Evolutionary conservation across 1,284 basidiomycete genomes (phyloP), one percentile per base, ranked within the genome.

Genomic region (Fomitopsis schrenkii): DNA sequence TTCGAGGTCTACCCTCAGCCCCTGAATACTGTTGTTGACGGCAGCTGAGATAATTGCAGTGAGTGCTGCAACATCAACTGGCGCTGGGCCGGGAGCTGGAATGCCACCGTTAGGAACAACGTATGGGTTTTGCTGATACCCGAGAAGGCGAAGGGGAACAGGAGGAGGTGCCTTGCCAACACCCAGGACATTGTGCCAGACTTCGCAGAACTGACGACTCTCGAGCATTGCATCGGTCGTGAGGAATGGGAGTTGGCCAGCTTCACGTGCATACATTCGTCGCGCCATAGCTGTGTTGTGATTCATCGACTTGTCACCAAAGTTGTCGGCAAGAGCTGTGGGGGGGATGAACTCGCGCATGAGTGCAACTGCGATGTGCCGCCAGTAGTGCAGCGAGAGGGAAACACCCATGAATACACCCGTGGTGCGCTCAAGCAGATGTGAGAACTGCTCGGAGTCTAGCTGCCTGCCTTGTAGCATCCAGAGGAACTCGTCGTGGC

Each of bases 331-430:
- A 22, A 14, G 8, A 4, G 19, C 10, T 30, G 40, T 35, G 10
- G 55, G 41, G 8, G 55, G 40, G 55, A 57, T 45, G 55, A 57
- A 57, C 38, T 57, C 55, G 26, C 55, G 55, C 55, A 44, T 42
- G 19, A 57, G 15, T 15, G 55, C 10, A 5, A 57, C 35, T 14
- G 55, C 38, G 3, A 57, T 57, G 22, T 57, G 55, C 10, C 55
- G 40, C 55, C 55, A 57, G 28, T n/a, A 26, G 26, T 57, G 55
- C 3, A 57, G 55, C 1, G 33, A 28, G 3, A 57, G 28, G 35
- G 14, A 14, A 30, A 17, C 6, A 33, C 42, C 42, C 55, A 57
- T 57, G 41, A 28, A 26, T 5, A 3, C 28, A 17, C 30, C 5
- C 1, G 55, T 44, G 10, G n/a, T 28, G 22, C 55, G 55, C 26